These are phyloP conservation scores for Chlamydomonas asymmetrica DNA, from an alignment of 139 green algal genomes.

Conservation along the genomic window DNA sequence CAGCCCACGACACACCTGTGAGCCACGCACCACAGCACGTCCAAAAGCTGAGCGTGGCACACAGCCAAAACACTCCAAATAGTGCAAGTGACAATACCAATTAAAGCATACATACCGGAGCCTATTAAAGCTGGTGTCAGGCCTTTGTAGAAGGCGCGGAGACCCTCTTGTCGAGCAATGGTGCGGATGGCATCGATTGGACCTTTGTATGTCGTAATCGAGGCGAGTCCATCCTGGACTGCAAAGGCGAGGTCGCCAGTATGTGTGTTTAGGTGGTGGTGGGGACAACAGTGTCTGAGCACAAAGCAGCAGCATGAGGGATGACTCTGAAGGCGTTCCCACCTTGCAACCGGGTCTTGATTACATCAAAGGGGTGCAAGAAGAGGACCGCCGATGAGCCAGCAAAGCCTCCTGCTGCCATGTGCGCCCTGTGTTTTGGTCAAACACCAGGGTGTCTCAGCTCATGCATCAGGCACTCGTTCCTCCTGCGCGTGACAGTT, in stretches of 20 bases:
- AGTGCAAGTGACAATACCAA: no score
- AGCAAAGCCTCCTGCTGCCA: slow-evolving; percentile 69
- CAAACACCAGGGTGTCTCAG: no score
- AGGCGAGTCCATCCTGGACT: slow-evolving; percentile 74
- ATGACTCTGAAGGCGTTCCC: not conserved
- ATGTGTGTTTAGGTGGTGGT: not conserved
- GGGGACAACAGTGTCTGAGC: not conserved
- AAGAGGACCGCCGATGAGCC: slow-evolving; percentile 67
- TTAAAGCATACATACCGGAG: slow-evolving; percentile 51
- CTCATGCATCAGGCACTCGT: no score
- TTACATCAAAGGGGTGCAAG: slow-evolving; percentile 88
- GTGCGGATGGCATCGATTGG: slow-evolving; percentile 64
- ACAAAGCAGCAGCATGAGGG: not conserved
- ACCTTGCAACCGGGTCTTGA: slow-evolving; percentile 89
- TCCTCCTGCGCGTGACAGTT: no score
- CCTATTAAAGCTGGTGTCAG: slow-evolving; percentile 75
- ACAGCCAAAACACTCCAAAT: not conserved
- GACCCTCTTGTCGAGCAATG: slow-evolving; percentile 71
- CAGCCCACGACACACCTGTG: slow-evolving; percentile 76
- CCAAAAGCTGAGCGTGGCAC: no score
- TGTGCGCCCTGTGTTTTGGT: no score
- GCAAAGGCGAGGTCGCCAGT: slow-evolving; percentile 5
- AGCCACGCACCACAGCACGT: no score
- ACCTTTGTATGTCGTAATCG: slow-evolving; percentile 54
- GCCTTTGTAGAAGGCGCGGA: slow-evolving; percentile 75